phyloP scores from a whole-genome alignment of 805 yeast species.

The Metschnikowia koreensis region DNA sequence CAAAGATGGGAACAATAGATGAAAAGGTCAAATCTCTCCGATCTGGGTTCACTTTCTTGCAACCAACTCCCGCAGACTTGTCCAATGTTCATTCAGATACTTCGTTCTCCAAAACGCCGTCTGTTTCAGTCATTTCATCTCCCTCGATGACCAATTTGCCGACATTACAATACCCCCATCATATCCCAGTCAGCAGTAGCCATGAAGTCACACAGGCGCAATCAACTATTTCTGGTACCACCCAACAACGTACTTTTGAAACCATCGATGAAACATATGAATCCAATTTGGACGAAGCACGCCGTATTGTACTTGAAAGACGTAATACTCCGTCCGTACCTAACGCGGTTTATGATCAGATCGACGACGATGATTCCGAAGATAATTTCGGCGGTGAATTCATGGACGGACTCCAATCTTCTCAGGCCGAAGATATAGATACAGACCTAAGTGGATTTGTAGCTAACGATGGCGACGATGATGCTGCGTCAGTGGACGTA shows the following conservation, averaged over 20 bases:
- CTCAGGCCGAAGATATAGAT: slow-evolving; percentile 16
- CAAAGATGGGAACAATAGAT: slow-evolving; percentile 23
- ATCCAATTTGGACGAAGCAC: slow-evolving; percentile 20
- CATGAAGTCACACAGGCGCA: neutral
- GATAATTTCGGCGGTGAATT: slow-evolving; percentile 20
- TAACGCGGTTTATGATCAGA: neutral
- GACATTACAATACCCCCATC: neutral
- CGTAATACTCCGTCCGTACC: slow-evolving; percentile 2
- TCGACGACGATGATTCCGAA: slow-evolving; percentile 15
- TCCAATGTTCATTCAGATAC: slow-evolving; percentile 10
- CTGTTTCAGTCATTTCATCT: slow-evolving; percentile 7
- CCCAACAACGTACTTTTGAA: slow-evolving; percentile 2
- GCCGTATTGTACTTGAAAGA: slow-evolving; percentile 15
- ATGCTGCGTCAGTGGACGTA: slow-evolving; percentile 14
- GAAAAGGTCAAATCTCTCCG: slow-evolving; percentile 11
- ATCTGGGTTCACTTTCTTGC: slow-evolving; percentile 15
- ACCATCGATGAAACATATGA: slow-evolving; percentile 1
- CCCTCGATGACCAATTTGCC: neutral
- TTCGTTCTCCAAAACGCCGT: slow-evolving; percentile 4
- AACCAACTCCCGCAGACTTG: slow-evolving; percentile 14
- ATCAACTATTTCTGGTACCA: neutral
- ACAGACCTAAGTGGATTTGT: slow-evolving; percentile 21
- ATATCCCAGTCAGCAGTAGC: neutral
- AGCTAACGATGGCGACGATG: slow-evolving; percentile 17
- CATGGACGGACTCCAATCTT: slow-evolving; percentile 18